phyloP scores from a whole-genome alignment of 1,284 basidiomycete species.

The Coriolopsis trogii region DNA sequence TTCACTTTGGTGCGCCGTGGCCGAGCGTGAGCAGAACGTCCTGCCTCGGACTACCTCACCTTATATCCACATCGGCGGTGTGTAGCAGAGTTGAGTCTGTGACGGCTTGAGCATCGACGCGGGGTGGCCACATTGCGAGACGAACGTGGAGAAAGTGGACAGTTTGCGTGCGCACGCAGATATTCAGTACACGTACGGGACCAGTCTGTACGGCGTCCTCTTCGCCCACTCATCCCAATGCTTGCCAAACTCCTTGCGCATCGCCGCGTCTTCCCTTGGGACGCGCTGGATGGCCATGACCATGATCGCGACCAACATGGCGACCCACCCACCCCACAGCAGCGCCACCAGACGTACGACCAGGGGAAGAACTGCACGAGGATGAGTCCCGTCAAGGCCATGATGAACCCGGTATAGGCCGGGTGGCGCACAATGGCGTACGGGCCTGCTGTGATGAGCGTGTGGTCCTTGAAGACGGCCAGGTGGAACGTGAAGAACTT shows the following conservation, averaged over 20 bases:
- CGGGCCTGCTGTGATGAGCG: constrained; percentile 22
- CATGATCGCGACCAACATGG: neutral
- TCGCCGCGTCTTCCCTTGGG: constrained; percentile 1
- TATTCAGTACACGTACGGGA: constrained; percentile 5
- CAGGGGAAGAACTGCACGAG: neutral
- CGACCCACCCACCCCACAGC: neutral
- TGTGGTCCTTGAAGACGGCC: constrained; percentile 13
- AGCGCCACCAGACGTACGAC: neutral
- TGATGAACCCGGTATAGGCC: neutral
- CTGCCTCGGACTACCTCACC: no score
- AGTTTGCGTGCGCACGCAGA: no score
- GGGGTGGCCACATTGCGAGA: no score
- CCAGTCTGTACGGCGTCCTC: constrained; percentile 4
- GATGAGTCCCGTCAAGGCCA: neutral
- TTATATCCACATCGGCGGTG: no score
- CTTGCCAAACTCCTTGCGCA: constrained; percentile 6
- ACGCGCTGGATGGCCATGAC: neutral
- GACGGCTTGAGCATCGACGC: no score
- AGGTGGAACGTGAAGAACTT: constrained; percentile 21
- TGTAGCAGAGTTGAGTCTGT: no score
- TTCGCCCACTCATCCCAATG: constrained; percentile 11
- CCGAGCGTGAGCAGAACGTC: no score
- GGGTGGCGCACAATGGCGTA: constrained; percentile 23
- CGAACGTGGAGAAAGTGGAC: no score
- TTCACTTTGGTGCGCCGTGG: no score